These are phyloP conservation scores for Keqinozyma sinolaborantium DNA, from an alignment of 1,139 yeast genomes.

Conservation along the genomic window DNA sequence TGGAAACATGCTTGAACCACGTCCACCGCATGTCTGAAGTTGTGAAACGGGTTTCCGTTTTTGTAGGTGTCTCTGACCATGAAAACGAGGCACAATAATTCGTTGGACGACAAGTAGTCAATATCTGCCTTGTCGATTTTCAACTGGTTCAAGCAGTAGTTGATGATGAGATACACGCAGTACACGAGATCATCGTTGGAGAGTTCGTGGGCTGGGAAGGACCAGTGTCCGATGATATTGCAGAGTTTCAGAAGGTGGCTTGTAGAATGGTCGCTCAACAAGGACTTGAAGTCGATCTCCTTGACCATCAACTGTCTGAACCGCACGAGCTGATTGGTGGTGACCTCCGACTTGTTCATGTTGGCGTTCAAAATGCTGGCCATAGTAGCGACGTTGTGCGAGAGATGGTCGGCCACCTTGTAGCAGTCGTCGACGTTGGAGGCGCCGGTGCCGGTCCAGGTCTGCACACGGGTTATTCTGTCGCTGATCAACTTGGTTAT, in stretches of 20 bases:
- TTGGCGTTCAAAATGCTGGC: slow-evolving; percentile 22
- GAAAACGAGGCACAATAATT: slow-evolving; percentile 55
- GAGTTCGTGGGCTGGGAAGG: slow-evolving; percentile 68
- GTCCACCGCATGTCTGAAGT: slow-evolving; percentile 93
- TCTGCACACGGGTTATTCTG: slow-evolving; percentile 47
- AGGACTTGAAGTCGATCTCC: slow-evolving; percentile 36
- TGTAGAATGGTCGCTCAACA: slow-evolving; percentile 23
- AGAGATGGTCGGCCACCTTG: slow-evolving; percentile 12
- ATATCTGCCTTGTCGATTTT: slow-evolving; percentile 15
- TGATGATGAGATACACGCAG: slow-evolving; percentile 56
- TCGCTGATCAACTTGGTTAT: slow-evolving; percentile 25
- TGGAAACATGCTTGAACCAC: slow-evolving; percentile 87
- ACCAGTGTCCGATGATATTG: slow-evolving; percentile 45
- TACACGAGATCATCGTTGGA: slow-evolving; percentile 65
- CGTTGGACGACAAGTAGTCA: slow-evolving; percentile 31
- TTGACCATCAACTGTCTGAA: slow-evolving; percentile 26
- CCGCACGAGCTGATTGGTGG: slow-evolving; percentile 19
- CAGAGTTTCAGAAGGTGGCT: slow-evolving; percentile 28
- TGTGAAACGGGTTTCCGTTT: slow-evolving; percentile 86
- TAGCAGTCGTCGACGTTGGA: slow-evolving; percentile 22
- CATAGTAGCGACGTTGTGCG: slow-evolving; percentile 32
- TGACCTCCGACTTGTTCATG: slow-evolving; percentile 19
- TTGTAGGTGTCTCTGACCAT: slow-evolving; percentile 74
- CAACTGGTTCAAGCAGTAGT: slow-evolving; percentile 40
- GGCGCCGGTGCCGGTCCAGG: slow-evolving; percentile 54